Base-by-base conservation (phyloP, 352 stramenopile species). In the Thalassiosira livingstoniorum region DNA sequence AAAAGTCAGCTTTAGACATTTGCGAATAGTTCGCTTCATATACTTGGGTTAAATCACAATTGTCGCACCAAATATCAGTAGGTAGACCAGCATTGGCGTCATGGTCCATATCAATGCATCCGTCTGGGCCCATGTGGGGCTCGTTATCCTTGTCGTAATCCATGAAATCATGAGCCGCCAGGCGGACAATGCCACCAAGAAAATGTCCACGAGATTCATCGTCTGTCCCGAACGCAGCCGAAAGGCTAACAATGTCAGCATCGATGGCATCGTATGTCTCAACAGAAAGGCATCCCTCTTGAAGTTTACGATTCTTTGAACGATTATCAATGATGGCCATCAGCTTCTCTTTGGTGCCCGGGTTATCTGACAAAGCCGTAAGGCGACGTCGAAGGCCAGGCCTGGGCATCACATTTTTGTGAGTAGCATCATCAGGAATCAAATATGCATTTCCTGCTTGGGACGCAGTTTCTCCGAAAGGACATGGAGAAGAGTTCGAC, bases 1-100 rank as follows among this genome's bases (percentile, higher is more conserved):
- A 87, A 72, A 82, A 87, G 45, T 87, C 80, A 18, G 73, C 80
- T 66, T 37, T 55, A 4, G 47, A 79, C 0, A 87, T 77, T 25
- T 53, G 15, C 2, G 61, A 64, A 42, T 80, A 76, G 21, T 62
- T 78, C 39, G 47, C 34, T 5, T 79, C 13, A 27, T 78, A 77
- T 2, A 80, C 21, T 54, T 43, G 11, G 23, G 23, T 72, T 23
- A 68, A 58, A 1, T 53, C 21, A 31, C 68, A 68, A 2, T 10
- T 43, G 11, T 64, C 21, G 35, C 73, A 75, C 73, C 73, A 81
- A 60, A 81, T 68, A 31, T 47, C 39, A 15, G 72, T 34, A 1
- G 32, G 10, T 15, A 83, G 42, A n/a, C 75, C 75, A 58, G 21
- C 23, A 32, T 79, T 78, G 7, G 29, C 42, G 4, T 32, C 18